These are phyloP conservation scores for Trichophyton simii DNA, from an alignment of 2,329 filamentous ascomycete species.

Conservation along the genomic window DNA sequence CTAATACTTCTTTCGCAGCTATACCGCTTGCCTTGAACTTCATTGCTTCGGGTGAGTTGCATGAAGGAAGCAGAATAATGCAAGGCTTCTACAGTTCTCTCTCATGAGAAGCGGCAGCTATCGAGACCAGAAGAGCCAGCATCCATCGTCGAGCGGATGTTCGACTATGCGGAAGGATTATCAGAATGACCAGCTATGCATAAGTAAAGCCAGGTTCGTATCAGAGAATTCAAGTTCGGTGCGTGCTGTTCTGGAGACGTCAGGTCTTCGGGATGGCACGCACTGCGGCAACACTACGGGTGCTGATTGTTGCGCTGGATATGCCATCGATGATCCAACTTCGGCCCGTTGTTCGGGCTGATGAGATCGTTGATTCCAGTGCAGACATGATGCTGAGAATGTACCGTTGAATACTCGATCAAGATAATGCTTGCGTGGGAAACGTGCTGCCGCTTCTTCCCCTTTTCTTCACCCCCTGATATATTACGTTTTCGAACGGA, in stretches of 20 bases:
- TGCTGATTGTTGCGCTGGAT: slow-evolving; percentile 46
- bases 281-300: slow-evolving; percentile 63
- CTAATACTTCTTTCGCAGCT: slow-evolving; percentile 37
- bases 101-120: slow-evolving; percentile 48
- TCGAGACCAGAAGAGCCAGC: neutral
- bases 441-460: slow-evolving; percentile 77
- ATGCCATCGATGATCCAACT: slow-evolving; percentile 41
- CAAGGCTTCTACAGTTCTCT: slow-evolving; percentile 15
- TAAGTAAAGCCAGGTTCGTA: slow-evolving; percentile 15
- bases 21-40: slow-evolving; percentile 76
- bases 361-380: slow-evolving; percentile 19
- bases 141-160: neutral
- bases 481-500: slow-evolving; percentile 11
- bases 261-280: slow-evolving; percentile 8
- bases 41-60: slow-evolving; percentile 77
- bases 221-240: slow-evolving; percentile 17
- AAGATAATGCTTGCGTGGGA: slow-evolving; percentile 99
- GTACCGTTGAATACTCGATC: slow-evolving; percentile 90
- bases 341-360: slow-evolving; percentile 13
- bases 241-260: slow-evolving; percentile 10
- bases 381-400: slow-evolving; percentile 68
- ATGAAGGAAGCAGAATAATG: slow-evolving; percentile 24
- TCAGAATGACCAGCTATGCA: slow-evolving; percentile 9
- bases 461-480: slow-evolving; percentile 28
- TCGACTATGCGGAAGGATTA: neutral